Percentiles rank a stretch among this genome's conserved stretches.
Conservation (phyloP, 176 grass and related monocot genomes). For the Phragmites australis region DNA sequence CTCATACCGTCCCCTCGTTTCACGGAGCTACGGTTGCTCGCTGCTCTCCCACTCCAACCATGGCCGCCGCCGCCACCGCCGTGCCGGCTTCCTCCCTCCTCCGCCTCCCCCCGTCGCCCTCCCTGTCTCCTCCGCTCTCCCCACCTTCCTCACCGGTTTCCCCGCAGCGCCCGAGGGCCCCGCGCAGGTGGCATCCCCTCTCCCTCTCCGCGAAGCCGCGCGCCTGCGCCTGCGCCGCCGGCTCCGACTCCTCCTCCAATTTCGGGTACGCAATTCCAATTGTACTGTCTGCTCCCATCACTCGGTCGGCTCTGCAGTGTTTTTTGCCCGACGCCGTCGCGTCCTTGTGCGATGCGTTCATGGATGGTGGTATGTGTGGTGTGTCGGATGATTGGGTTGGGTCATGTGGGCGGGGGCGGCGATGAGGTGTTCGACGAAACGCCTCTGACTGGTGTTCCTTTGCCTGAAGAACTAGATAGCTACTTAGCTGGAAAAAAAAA, state of each 20-base stretch:
- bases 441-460: background rate
- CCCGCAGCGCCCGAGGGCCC: background rate
- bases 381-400: background rate
- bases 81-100: constrained; percentile 4
- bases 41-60: background rate
- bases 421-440: constrained; percentile 18
- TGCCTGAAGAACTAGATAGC: background rate
- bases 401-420: constrained; percentile 1
- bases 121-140: background rate
- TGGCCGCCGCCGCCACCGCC: constrained; percentile 33
- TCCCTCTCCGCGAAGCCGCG: constrained; percentile 20
- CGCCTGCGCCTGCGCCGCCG: background rate
- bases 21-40: background rate
- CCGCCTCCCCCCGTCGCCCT: background rate
- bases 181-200: background rate
- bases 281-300: background rate
- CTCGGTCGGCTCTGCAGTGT: background rate
- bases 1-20: background rate
- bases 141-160: background rate
- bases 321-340: background rate
- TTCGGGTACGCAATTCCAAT: constrained; percentile 35
- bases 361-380: background rate
- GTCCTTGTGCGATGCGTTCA: background rate
- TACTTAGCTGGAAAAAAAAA: background rate
- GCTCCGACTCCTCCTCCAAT: constrained; percentile 22